Evolutionary conservation across 805 yeast genomes (phyloP).

Genomic region (Saccharomycopsis guyanensis): DNA sequence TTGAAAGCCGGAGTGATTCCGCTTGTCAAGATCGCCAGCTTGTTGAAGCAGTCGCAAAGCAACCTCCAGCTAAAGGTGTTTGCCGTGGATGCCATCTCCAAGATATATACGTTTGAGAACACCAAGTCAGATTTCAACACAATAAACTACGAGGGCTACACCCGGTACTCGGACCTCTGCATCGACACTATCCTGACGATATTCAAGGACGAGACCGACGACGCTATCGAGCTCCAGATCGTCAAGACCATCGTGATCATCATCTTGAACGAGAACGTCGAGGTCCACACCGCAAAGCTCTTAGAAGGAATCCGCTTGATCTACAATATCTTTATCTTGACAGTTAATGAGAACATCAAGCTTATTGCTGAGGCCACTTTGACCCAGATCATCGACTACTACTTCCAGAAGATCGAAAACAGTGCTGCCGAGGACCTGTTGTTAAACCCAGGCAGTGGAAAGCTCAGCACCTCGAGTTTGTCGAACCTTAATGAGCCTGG

Average conservation of each 20-base stretch:
- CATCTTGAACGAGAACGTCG: constrained; percentile 67
- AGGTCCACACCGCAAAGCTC: constrained; percentile 84
- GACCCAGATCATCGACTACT: constrained; percentile 80
- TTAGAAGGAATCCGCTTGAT: constrained; percentile 89
- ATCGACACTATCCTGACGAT: constrained; percentile 16
- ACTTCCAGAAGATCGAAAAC: constrained; percentile 64
- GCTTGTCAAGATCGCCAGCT: constrained; percentile 4
- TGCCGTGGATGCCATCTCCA: constrained; percentile 18
- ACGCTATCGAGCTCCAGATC: constrained; percentile 83
- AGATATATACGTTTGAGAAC: constrained; percentile 20
- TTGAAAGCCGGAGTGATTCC: constrained; percentile 14
- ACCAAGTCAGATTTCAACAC: constrained; percentile 9
- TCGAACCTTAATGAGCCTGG: constrained; percentile 2
- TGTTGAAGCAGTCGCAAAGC: constrained; percentile 6
- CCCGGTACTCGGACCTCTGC: constrained; percentile 15
- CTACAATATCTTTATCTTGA: constrained; percentile 81
- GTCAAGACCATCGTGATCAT: constrained; percentile 88
- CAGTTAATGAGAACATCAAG: constrained; percentile 66
- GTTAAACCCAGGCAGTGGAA: neutral
- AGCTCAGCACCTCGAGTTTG: neutral
- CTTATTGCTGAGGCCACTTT: constrained; percentile 86
- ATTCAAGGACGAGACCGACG: constrained; percentile 71
- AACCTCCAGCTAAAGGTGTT: constrained; percentile 17
- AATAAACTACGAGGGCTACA: constrained; percentile 10
- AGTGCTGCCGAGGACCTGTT: constrained; percentile 19